phyloP scores from a whole-genome alignment of 148 eudicot genomes.

The Fagopyrum esculentum region DNA sequence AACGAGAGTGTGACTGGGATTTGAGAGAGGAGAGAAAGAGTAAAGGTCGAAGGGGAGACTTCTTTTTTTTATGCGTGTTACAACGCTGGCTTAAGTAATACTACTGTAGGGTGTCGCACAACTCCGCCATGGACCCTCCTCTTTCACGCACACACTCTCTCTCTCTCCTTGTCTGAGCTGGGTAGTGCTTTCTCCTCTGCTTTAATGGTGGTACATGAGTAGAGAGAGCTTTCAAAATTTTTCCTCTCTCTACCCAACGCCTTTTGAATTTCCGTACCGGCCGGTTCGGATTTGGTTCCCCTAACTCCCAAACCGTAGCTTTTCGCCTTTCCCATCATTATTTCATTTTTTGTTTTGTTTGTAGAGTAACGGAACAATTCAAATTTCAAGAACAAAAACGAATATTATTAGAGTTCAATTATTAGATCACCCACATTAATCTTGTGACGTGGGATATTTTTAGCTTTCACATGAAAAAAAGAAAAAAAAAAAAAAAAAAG shows the following conservation, averaged over 20 bases:
- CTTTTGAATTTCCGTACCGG: not conserved
- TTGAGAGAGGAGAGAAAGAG: conserved; percentile 4
- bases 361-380: not conserved
- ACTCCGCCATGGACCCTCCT: conserved; percentile 13
- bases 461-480: not conserved
- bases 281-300: conserved; percentile 3
- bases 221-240: not conserved
- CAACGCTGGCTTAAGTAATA: not conserved
- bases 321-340: not conserved
- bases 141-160: not conserved
- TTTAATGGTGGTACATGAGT: conserved; percentile 1
- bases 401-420: not conserved
- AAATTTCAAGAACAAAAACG: not conserved
- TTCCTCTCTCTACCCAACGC: not conserved
- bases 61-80: not conserved
- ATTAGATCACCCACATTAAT: too few species aligned
- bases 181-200: not conserved
- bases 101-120: conserved; percentile 5
- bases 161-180: conserved; percentile 5
- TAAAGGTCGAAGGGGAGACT: not conserved
- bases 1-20: not conserved
- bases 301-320: not conserved
- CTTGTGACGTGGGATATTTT: too few species aligned
- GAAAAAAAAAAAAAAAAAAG: not conserved
- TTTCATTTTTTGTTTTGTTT: not conserved